Conservation (phyloP, 108 stramenopile genomes). For the Cyclotella cryptica region DNA sequence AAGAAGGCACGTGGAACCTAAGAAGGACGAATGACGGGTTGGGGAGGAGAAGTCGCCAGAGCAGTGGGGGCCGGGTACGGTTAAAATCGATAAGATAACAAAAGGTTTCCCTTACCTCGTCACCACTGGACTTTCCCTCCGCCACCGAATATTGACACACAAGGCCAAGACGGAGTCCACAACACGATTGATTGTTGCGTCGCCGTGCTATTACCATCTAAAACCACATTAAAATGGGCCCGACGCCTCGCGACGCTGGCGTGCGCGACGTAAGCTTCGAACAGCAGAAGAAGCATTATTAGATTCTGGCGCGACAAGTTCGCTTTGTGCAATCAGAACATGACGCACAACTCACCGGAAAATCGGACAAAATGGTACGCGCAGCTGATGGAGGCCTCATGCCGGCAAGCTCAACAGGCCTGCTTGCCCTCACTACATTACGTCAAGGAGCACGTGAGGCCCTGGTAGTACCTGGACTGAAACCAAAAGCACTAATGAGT, state of each 20-base stretch:
- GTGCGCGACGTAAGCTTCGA: not conserved
- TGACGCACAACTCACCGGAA: constrained; percentile 5
- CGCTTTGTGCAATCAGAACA: constrained; percentile 1
- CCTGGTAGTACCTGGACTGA: constrained; percentile 14
- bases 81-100: constrained; percentile 3
- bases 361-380: not conserved
- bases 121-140: constrained; percentile 8
- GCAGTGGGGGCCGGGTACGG: not conserved
- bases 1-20: not conserved
- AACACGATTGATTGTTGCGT: not conserved
- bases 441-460: constrained; percentile 8
- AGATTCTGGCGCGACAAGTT: constrained; percentile 15
- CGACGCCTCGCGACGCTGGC: constrained; percentile 3
- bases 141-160: not conserved
- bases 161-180: not conserved
- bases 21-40: constrained; percentile 2
- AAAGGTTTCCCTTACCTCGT: constrained; percentile 8
- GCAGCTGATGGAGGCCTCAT: constrained; percentile 2
- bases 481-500: constrained; percentile 4
- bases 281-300: constrained; percentile 14
- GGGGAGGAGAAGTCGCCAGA: not conserved
- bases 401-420: constrained; percentile 2
- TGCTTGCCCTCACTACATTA: not conserved
- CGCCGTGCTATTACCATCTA: not conserved
- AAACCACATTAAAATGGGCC: not conserved